These are phyloP conservation scores for Syzygium jambos DNA, from an alignment of 345 rosid species.

Conservation along the genomic window DNA sequence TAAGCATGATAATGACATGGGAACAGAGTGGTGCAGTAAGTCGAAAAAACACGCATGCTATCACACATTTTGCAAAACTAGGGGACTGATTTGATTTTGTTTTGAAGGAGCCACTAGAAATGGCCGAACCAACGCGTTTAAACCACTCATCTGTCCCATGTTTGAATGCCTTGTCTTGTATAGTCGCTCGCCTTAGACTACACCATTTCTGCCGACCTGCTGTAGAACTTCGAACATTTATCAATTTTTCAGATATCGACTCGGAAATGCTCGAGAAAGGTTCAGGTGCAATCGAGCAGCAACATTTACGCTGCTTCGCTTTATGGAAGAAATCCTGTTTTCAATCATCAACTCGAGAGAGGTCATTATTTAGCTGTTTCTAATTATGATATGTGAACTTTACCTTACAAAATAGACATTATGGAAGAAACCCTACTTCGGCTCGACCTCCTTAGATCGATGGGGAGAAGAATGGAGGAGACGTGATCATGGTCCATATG, in stretches of 20 bases:
- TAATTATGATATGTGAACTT: neutral
- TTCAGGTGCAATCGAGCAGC: neutral
- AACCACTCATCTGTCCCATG: constrained; percentile 86
- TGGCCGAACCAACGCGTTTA: constrained; percentile 63
- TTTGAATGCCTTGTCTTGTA: neutral
- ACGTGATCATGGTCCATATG: neutral
- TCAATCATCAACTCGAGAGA: too few relatives aligned
- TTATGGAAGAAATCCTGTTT: neutral
- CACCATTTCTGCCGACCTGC: neutral
- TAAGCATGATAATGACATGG: neutral
- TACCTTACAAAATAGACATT: neutral
- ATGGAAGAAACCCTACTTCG: too few relatives aligned
- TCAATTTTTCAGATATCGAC: neutral
- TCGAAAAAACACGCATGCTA: constrained; percentile 66
- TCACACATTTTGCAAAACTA: constrained; percentile 86
- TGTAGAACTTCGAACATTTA: neutral
- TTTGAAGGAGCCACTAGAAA: constrained; percentile 93
- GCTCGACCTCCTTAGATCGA: too few relatives aligned
- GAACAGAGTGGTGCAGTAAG: neutral
- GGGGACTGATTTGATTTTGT: constrained; percentile 80
- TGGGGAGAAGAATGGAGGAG: neutral
- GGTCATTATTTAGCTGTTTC: neutral
- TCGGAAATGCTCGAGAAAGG: neutral
- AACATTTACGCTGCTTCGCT: neutral
- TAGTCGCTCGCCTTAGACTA: neutral